phyloP scores from a whole-genome alignment of 495 filamentous ascomycete genomes.

The Beverwykella pulmonaria region DNA sequence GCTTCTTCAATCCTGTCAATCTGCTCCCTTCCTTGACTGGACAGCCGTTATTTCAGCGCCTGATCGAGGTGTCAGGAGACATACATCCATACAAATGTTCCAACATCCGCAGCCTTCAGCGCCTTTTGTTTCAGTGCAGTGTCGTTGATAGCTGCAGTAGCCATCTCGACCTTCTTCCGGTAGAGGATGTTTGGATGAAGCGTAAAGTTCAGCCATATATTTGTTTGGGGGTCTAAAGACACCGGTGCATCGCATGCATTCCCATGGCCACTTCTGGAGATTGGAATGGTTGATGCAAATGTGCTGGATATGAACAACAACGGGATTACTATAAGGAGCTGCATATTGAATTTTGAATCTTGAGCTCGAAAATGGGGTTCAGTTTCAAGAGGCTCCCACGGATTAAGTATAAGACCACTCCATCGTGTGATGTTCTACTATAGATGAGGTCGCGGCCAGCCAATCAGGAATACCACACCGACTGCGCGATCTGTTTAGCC shows the following conservation, averaged over 20 bases:
- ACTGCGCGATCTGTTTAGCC: no score
- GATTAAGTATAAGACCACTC: not conserved
- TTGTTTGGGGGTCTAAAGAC: constrained; percentile 4
- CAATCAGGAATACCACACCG: not conserved
- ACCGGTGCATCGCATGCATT: no score
- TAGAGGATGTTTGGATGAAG: constrained; percentile 16
- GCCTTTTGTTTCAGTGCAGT: constrained; percentile 4
- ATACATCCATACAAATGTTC: constrained; percentile 27
- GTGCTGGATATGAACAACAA: no score
- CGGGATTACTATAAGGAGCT: no score
- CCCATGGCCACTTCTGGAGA: no score
- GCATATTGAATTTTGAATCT: no score
- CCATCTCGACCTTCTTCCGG: not conserved
- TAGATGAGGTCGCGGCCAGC: not conserved
- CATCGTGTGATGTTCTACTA: not conserved
- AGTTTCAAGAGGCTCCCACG: not conserved
- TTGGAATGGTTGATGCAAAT: no score
- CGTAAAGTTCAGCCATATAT: constrained; percentile 12
- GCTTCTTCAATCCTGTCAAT: constrained; percentile 7
- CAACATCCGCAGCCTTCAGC: not conserved
- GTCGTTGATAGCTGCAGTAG: constrained; percentile 3
- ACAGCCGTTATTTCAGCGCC: not conserved
- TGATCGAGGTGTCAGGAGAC: not conserved
- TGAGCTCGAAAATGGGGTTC: not conserved
- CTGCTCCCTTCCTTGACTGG: constrained; percentile 2